phyloP scores from a whole-genome alignment of 148 eudicot species.

The Simmondsia chinensis region DNA sequence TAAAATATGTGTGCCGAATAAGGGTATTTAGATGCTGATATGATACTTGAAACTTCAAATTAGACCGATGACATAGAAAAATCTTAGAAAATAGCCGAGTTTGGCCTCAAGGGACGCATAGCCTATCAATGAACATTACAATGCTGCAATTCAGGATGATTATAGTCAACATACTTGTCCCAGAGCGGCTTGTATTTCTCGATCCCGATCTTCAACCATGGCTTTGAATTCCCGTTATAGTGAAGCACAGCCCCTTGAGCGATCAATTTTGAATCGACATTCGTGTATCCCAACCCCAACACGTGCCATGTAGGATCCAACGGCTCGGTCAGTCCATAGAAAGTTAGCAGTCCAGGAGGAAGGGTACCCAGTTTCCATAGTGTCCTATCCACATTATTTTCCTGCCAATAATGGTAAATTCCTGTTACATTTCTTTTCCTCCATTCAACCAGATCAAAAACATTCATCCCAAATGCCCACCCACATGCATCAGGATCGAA shows the following conservation, averaged over 20 bases:
- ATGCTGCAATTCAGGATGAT: conserved; percentile 53
- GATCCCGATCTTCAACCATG: conserved; percentile 82
- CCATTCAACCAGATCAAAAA: conserved; percentile 82
- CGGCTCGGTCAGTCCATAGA: conserved; percentile 73
- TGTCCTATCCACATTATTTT: conserved; percentile 69
- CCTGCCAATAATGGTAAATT: conserved; percentile 89
- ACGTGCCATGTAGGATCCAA: conserved; percentile 68
- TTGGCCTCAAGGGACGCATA: too few relatives aligned
- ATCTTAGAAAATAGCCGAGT: too few relatives aligned
- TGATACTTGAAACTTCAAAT: too few relatives aligned
- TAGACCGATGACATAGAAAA: too few relatives aligned
- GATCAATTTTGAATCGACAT: conserved; percentile 53
- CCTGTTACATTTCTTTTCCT: conserved; percentile 78
- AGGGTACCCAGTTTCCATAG: conserved; percentile 83
- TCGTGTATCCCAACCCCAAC: conserved; percentile 74
- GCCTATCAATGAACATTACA: conserved; percentile 82
- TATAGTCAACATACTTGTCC: conserved; percentile 70
- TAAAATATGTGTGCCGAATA: too few relatives aligned
- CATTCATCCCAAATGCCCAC: conserved; percentile 93
- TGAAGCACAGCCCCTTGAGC: conserved; percentile 76
- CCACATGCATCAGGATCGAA: conserved; percentile 94
- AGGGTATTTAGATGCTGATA: too few relatives aligned
- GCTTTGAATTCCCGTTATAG: conserved; percentile 77
- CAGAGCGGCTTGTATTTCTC: conserved; percentile 77
- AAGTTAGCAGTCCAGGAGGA: conserved; percentile 82